These are phyloP conservation scores for Lyophyllum decastes DNA, from an alignment of 768 basidiomycete genomes.

Conservation along the genomic window DNA sequence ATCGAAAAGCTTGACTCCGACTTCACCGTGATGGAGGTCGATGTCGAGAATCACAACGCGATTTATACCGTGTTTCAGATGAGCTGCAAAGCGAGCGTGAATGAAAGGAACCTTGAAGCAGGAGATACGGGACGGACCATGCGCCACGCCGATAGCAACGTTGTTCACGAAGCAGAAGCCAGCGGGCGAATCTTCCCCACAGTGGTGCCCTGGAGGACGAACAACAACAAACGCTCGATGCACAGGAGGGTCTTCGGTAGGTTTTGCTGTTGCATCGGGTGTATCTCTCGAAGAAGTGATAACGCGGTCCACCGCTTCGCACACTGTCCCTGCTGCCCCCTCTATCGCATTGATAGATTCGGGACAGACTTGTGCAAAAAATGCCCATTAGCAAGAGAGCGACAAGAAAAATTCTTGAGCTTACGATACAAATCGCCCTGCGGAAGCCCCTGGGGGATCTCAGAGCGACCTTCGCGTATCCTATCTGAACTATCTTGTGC, in stretches of 20 bases:
- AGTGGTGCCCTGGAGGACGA: conserved; percentile 27
- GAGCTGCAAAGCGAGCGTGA: conserved; percentile 48
- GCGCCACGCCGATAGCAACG: conserved; percentile 85
- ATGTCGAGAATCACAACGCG: conserved; percentile 89
- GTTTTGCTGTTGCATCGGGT: neutral
- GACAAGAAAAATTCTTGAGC: conserved; percentile 24
- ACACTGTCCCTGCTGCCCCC: conserved; percentile 81
- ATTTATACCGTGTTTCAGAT: conserved; percentile 75
- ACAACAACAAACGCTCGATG: conserved; percentile 21
- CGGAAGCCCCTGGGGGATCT: conserved; percentile 71
- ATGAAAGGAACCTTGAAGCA: neutral
- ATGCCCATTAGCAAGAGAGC: neutral
- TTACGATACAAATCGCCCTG: conserved; percentile 86
- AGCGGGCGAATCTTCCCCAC: conserved; percentile 84
- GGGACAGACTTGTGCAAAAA: conserved; percentile 63
- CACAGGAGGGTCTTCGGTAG: conserved; percentile 15
- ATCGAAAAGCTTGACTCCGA: neutral
- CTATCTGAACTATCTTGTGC: conserved; percentile 59
- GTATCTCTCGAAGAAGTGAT: conserved; percentile 25
- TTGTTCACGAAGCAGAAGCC: conserved; percentile 98
- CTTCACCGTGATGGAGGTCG: conserved; percentile 86
- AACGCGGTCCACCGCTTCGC: conserved; percentile 83
- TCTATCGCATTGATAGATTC: conserved; percentile 76
- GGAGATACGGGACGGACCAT: conserved; percentile 55
- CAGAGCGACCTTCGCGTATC: conserved; percentile 61